Conservation (phyloP, 1,139 yeast species). For the Pichia sp. region DNA sequence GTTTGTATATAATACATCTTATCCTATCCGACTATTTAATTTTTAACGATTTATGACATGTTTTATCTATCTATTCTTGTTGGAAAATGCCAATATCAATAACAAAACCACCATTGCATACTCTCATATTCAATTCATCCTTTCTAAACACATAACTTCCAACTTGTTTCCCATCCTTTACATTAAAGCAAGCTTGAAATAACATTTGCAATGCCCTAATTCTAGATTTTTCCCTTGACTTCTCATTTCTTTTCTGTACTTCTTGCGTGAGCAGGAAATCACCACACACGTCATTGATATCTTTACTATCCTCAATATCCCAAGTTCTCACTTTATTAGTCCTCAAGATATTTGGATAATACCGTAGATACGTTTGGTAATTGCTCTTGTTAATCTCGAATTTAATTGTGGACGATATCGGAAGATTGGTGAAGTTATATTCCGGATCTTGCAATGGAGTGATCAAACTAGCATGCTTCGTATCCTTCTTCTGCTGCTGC, state of each 20-base stretch:
- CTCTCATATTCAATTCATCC: constrained; percentile 25
- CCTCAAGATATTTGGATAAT: constrained; percentile 12
- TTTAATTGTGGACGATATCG: constrained; percentile 28
- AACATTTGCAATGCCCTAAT: constrained; percentile 34
- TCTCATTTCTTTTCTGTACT: constrained; percentile 27
- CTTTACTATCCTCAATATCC: constrained; percentile 33
- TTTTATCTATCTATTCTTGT: too few species aligned
- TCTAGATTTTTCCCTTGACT: constrained; percentile 27
- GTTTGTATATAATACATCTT: too few species aligned
- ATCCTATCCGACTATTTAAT: too few species aligned
- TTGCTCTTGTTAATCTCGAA: constrained; percentile 20
- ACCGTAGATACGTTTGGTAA: constrained; percentile 7
- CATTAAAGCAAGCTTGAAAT: constrained; percentile 28
- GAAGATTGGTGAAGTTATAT: constrained; percentile 15
- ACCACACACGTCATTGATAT: constrained; percentile 23
- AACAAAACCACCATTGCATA: constrained; percentile 17
- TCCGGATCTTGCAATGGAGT: constrained; percentile 14
- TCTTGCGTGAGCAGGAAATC: constrained; percentile 62
- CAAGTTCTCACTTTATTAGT: constrained; percentile 13
- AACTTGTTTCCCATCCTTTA: constrained; percentile 30
- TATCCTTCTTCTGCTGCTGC: background rate
- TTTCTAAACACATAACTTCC: constrained; percentile 30
- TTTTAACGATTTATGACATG: too few species aligned
- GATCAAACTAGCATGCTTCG: too few species aligned
- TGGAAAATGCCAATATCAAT: constrained; percentile 20